These are phyloP conservation scores for Didymella keratinophila DNA, from an alignment of 2,329 filamentous ascomycete genomes.

Conservation along the genomic window DNA sequence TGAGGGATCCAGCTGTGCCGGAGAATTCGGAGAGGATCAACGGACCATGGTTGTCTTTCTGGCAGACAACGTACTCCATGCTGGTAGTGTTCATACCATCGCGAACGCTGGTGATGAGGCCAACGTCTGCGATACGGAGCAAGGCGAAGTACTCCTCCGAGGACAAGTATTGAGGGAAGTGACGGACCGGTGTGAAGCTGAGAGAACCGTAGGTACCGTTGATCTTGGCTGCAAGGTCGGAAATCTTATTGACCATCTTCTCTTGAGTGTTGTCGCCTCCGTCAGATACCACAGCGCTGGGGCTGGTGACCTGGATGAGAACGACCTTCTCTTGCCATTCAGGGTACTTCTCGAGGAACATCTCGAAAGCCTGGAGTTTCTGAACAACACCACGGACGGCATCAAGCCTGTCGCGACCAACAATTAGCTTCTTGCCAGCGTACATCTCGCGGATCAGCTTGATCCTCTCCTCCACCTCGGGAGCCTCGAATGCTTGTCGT, in stretches of 20 bases:
- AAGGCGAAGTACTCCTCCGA: constrained; percentile 94
- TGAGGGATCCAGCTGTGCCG: constrained; percentile 85
- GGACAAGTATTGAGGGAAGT: constrained; percentile 91
- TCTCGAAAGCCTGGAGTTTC: constrained; percentile 92
- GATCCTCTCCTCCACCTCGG: constrained; percentile 75
- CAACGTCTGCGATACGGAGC: constrained; percentile 88
- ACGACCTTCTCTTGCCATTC: constrained; percentile 94
- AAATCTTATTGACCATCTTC: constrained; percentile 87
- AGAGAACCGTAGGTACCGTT: constrained; percentile 90
- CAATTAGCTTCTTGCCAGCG: constrained; percentile 90
- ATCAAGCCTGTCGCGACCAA: constrained; percentile 92
- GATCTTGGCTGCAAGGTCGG: constrained; percentile 88
- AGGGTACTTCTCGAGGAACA: constrained; percentile 87
- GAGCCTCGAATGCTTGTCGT: constrained; percentile 73
- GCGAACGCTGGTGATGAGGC: constrained; percentile 91
- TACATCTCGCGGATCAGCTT: constrained; percentile 78
- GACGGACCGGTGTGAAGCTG: constrained; percentile 88
- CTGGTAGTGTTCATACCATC: constrained; percentile 99
- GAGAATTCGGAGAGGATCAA: constrained; percentile 97
- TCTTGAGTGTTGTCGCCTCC: constrained; percentile 73
- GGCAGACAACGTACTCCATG: constrained; percentile 91
- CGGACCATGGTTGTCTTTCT: constrained; percentile 84
- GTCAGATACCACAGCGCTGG: constrained; percentile 79
- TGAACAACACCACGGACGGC: constrained; percentile 93
- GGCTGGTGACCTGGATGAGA: constrained; percentile 92